A percentile compares a stretch with the other conserved stretches of the same genome.
Evolutionary conservation across 2,329 filamentous ascomycete genomes (phyloP).

Genomic region (Cercospora citrullina): DNA sequence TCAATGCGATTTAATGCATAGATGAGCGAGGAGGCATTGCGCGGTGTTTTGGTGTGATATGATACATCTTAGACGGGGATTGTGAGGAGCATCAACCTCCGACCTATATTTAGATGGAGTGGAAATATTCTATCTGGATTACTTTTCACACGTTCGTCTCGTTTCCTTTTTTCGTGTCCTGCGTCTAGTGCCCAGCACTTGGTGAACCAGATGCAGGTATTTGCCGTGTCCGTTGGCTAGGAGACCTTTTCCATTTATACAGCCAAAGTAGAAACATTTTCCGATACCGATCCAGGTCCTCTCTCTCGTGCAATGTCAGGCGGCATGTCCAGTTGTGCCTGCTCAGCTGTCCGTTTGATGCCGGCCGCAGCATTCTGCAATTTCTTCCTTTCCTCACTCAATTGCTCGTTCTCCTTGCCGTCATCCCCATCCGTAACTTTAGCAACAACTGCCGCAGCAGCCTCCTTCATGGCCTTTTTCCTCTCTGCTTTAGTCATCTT

Average conservation of each 20-base stretch:
- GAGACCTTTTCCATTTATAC: conserved; percentile 8
- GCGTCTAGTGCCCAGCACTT: conserved; percentile 19
- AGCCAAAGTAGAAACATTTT: conserved; percentile 27
- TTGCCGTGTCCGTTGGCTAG: background rate
- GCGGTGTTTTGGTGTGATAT: background rate
- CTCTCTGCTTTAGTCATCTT: conserved; percentile 51
- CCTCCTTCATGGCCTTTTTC: conserved; percentile 44
- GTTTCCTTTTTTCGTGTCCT: background rate
- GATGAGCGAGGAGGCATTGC: background rate
- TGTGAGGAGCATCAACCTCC: background rate
- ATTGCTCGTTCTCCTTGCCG: conserved; percentile 36
- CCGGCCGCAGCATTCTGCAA: conserved; percentile 22
- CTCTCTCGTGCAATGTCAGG: conserved; percentile 27
- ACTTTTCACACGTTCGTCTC: background rate
- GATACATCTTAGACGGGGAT: background rate
- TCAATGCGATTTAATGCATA: background rate
- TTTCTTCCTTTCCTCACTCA: conserved; percentile 19
- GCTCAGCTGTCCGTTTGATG: conserved; percentile 28
- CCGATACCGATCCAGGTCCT: conserved; percentile 25
- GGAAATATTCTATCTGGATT: background rate
- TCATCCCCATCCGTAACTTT: conserved; percentile 24
- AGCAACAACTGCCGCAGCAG: conserved; percentile 50
- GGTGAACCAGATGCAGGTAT: conserved; percentile 11
- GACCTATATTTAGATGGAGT: background rate
- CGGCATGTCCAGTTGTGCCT: conserved; percentile 29